A percentile compares a stretch with the other conserved stretches of the same genome.
Evolutionary conservation across 2,329 filamentous ascomycete species (phyloP).

Genomic region (Colletotrichum plurivorum): DNA sequence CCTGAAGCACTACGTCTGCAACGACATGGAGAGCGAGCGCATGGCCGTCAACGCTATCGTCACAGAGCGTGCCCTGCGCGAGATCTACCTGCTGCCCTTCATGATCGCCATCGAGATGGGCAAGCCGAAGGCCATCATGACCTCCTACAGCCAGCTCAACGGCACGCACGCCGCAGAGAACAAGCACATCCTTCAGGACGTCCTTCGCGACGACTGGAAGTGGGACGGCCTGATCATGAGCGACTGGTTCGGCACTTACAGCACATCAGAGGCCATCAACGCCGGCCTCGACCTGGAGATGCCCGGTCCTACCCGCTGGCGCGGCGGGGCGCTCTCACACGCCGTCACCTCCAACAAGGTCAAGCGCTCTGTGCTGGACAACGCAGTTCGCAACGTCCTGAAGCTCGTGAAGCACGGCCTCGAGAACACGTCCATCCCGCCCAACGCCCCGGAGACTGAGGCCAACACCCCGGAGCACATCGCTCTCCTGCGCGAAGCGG

Average conservation of each 20-base stretch:
- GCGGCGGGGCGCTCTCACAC: slow-evolving; percentile 61
- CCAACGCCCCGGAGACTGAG: slow-evolving; percentile 66
- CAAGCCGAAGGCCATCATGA: slow-evolving; percentile 69
- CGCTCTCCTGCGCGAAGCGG: slow-evolving; percentile 53
- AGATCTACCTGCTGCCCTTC: slow-evolving; percentile 72
- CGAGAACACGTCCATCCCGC: slow-evolving; percentile 56
- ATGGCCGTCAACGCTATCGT: slow-evolving; percentile 69
- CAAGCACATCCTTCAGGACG: slow-evolving; percentile 60
- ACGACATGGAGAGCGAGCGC: slow-evolving; percentile 72
- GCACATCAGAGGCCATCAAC: slow-evolving; percentile 51
- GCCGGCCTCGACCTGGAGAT: slow-evolving; percentile 55
- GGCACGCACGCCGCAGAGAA: slow-evolving; percentile 52
- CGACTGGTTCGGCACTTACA: slow-evolving; percentile 72
- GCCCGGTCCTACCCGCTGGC: slow-evolving; percentile 53
- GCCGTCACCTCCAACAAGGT: slow-evolving; percentile 70
- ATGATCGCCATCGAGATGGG: slow-evolving; percentile 68
- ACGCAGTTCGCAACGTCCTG: slow-evolving; percentile 48
- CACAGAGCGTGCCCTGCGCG: slow-evolving; percentile 68
- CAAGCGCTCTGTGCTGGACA: slow-evolving; percentile 67
- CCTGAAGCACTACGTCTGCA: slow-evolving; percentile 73
- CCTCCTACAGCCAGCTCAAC: slow-evolving; percentile 62
- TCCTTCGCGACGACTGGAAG: slow-evolving; percentile 70
- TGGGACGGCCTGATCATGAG: slow-evolving; percentile 72
- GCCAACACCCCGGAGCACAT: slow-evolving; percentile 74
- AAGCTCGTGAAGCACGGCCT: slow-evolving; percentile 59